Evolutionary conservation across 2,329 filamentous ascomycete genomes (phyloP), one percentile per base, ranked within the genome.

Genomic region (Falciphora oryzae): DNA sequence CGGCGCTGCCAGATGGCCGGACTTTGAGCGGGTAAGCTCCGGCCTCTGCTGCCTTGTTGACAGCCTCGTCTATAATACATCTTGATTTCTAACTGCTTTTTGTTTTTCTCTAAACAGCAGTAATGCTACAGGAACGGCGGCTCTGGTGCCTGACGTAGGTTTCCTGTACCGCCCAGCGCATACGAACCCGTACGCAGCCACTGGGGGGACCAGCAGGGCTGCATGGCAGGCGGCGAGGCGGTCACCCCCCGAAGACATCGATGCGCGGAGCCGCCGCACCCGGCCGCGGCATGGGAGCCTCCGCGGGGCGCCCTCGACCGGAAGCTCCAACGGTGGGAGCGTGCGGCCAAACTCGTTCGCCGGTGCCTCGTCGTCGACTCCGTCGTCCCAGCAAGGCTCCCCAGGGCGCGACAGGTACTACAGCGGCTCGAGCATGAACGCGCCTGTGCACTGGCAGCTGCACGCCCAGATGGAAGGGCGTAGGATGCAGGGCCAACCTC

Each of bases 251-350:
- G 66, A 62, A 35, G 73, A 75, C 14, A 58, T 65, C 53, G 67
- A 69, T 56, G 72, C 74, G n/a, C 67, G 66, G 31, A 71, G 73
- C 56, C 71, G 73, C 38, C 71, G 74, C 62, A 67, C 69, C 59
- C 73, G 73, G 27, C 65, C 71, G 57, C 73, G 73, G 25, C 69
- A 71, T 60, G 70, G 70, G 14, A 68, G 70, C 64, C 63, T 69
- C 8, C 71, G 73, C 38, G 68, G 69, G 38, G 70, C 69, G 14
- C 5, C 57, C 25, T 28, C 25, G 25, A 58, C 57, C 57, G 57
- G 57, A 27, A 31, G 57, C 28, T 27, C 25, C 57, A 58, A 22
- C 27, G 57, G n/a, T 31, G 28, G 57, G 13, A 22, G 5, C 25
- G 25, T 7, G 57, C n/a, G 25, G 57, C 57, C 57, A 6, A 58